phyloP scores from a whole-genome alignment of 148 eudicot genomes.

The Persicaria maculosa region DNA sequence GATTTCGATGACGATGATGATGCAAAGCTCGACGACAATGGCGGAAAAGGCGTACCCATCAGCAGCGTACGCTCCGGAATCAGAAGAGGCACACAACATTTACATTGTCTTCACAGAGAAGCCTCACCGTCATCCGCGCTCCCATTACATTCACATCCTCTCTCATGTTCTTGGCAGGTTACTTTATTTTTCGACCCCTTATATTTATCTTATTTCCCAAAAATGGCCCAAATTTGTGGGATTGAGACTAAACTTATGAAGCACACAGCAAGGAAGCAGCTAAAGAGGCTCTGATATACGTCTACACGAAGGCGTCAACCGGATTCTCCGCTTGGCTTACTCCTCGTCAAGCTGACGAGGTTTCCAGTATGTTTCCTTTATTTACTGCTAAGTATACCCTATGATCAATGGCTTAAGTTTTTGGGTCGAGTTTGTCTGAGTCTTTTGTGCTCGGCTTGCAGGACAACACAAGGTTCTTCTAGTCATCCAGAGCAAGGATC shows the following conservation, averaged over 20 bases:
- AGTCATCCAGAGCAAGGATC: background rate
- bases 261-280: slow-evolving; percentile 45
- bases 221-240: background rate
- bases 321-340: slow-evolving; percentile 57
- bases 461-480: background rate
- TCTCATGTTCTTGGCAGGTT: slow-evolving; percentile 51
- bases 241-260: background rate
- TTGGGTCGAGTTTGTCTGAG: too few relatives aligned
- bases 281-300: slow-evolving; percentile 35
- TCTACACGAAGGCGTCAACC: slow-evolving; percentile 40
- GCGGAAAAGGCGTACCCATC: background rate
- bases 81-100: slow-evolving; percentile 18
- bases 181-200: background rate
- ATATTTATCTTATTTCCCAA: background rate
- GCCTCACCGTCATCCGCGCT: slow-evolving; percentile 41
- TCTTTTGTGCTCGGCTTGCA: background rate
- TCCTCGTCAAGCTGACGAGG: slow-evolving; percentile 37
- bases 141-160: slow-evolving; percentile 51
- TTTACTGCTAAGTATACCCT: background rate
- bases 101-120: slow-evolving; percentile 71
- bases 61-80: background rate
- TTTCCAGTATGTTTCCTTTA: slow-evolving; percentile 28
- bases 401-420: too few relatives aligned
- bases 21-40: background rate
- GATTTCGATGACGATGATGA: background rate